Evolutionary conservation across 768 basidiomycete species (phyloP).

Genomic region (Boletus subparvulus): DNA sequence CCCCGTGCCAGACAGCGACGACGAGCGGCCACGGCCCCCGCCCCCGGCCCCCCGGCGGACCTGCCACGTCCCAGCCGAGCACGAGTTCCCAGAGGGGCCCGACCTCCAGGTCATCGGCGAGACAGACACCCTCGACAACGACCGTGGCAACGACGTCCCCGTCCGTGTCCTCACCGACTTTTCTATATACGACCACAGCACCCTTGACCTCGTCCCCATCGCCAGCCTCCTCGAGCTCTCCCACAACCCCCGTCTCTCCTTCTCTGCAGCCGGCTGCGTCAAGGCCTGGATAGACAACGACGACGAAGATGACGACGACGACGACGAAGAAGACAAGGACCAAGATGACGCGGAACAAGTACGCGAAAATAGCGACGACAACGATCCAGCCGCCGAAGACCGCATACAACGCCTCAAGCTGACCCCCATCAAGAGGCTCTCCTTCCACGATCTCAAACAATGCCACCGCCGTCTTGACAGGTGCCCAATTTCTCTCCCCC

Average conservation of each 20-base stretch:
- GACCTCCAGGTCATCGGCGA: conserved; percentile 47
- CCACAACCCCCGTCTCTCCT: conserved; percentile 15
- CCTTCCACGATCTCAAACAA: conserved; percentile 41
- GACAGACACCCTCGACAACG: conserved; percentile 26
- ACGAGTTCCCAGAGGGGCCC: conserved; percentile 40
- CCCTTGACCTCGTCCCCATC: conserved; percentile 41
- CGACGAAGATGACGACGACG: conserved; percentile 26
- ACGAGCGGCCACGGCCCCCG: conserved; percentile 5
- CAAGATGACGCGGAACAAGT: conserved; percentile 20
- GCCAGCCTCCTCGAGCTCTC: conserved; percentile 38
- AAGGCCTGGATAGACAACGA: conserved; percentile 37
- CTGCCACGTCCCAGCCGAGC: conserved; percentile 24
- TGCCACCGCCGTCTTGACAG: conserved; percentile 38
- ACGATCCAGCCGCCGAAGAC: conserved; percentile 2
- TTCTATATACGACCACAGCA: conserved; percentile 44
- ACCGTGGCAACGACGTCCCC: conserved; percentile 44
- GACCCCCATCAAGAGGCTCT: conserved; percentile 46
- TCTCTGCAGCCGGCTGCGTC: conserved; percentile 42
- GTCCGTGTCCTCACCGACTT: conserved; percentile 58
- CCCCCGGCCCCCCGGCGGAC: conserved; percentile 10
- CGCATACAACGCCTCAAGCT: conserved; percentile 37
- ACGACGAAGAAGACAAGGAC: conserved; percentile 26
- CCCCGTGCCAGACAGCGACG: conserved; percentile 18
- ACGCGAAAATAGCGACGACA: neutral
- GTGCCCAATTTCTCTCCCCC: conserved; percentile 30